Percentiles rank a stretch among this genome's conserved stretches.
Conservation (phyloP, 2,329 filamentous ascomycete genomes). For the Fusarium oligoseptatum region DNA sequence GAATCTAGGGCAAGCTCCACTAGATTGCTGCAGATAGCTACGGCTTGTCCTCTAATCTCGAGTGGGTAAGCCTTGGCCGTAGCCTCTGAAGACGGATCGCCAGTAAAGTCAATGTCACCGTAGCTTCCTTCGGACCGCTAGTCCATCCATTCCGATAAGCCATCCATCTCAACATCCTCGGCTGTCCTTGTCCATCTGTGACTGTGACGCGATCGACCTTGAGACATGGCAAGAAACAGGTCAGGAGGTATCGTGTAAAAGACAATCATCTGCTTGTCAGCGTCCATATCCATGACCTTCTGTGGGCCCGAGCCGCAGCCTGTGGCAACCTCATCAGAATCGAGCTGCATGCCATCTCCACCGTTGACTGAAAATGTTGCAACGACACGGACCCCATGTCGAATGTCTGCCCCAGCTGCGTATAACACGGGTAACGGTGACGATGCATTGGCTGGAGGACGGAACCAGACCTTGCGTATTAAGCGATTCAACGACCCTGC, state of each 20-base stretch:
- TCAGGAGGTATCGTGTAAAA: constrained; percentile 73
- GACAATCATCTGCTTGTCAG: constrained; percentile 60
- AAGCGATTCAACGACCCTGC: constrained; percentile 64
- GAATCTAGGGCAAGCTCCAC: constrained; percentile 51
- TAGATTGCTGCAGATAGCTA: constrained; percentile 50
- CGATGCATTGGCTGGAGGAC: constrained; percentile 46
- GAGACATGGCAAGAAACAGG: constrained; percentile 58
- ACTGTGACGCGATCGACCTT: constrained; percentile 20
- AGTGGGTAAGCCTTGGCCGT: constrained; percentile 43
- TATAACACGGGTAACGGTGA: constrained; percentile 63
- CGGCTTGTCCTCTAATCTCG: constrained; percentile 48
- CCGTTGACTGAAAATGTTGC: constrained; percentile 62
- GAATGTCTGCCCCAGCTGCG: constrained; percentile 67
- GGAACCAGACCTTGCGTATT: constrained; percentile 69
- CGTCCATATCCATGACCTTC: constrained; percentile 15
- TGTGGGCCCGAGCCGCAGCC: constrained; percentile 11
- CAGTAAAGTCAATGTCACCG: constrained; percentile 35
- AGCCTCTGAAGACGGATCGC: constrained; percentile 28
- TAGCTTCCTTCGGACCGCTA: constrained; percentile 42
- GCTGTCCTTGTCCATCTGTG: constrained; percentile 6
- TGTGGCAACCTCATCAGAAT: constrained; percentile 16
- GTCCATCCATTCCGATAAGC: constrained; percentile 24
- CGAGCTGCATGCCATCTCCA: constrained; percentile 26
- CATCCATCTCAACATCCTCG: constrained; percentile 14
- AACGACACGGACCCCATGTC: constrained; percentile 69